A percentile compares a stretch with the other conserved stretches of the same genome.
Evolutionary conservation across 495 filamentous ascomycete species (phyloP).

Genomic region (Lichina pygmaea): DNA sequence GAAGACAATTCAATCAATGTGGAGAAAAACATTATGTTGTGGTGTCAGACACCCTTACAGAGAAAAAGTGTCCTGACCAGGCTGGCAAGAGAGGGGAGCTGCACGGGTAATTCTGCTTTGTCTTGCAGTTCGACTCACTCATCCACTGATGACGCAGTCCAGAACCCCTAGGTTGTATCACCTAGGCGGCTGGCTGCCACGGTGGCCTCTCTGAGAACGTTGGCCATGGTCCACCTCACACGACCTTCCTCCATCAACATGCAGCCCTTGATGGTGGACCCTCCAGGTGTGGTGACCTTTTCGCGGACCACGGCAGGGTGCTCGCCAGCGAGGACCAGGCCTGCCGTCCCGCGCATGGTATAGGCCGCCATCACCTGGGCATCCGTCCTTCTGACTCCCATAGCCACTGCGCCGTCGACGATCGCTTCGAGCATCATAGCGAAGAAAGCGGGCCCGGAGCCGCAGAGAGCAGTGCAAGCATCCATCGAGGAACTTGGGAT

Average conservation of each 20-base stretch:
- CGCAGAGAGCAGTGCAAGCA: slow-evolving; percentile 14
- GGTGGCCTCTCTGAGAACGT: slow-evolving; percentile 16
- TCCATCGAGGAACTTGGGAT: slow-evolving; percentile 14
- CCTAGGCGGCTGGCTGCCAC: slow-evolving; percentile 10
- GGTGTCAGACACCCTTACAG: too few relatives aligned
- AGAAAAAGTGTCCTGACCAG: too few relatives aligned
- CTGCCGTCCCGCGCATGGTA: slow-evolving; percentile 15
- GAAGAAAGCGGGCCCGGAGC: slow-evolving; percentile 18
- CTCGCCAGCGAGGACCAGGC: slow-evolving; percentile 14
- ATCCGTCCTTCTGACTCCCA: slow-evolving; percentile 16
- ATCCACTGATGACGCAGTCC: too few relatives aligned
- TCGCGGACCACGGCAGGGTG: slow-evolving; percentile 16
- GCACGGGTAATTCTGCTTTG: too few relatives aligned
- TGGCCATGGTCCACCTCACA: slow-evolving; percentile 15
- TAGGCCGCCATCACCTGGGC: slow-evolving; percentile 16
- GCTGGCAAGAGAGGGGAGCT: too few relatives aligned
- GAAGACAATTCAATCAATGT: too few relatives aligned
- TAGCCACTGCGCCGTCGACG: slow-evolving; percentile 18
- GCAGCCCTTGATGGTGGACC: slow-evolving; percentile 19
- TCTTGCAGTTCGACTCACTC: too few relatives aligned
- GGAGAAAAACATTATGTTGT: too few relatives aligned
- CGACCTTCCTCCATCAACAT: slow-evolving; percentile 18
- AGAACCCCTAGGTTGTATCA: too few relatives aligned
- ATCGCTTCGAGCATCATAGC: slow-evolving; percentile 18
- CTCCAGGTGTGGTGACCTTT: slow-evolving; percentile 16